A percentile compares a stretch with the other conserved stretches of the same genome.
These are phyloP conservation scores for Podospora tetraspora DNA, from an alignment of 495 filamentous ascomycete genomes.

Conservation along the genomic window DNA sequence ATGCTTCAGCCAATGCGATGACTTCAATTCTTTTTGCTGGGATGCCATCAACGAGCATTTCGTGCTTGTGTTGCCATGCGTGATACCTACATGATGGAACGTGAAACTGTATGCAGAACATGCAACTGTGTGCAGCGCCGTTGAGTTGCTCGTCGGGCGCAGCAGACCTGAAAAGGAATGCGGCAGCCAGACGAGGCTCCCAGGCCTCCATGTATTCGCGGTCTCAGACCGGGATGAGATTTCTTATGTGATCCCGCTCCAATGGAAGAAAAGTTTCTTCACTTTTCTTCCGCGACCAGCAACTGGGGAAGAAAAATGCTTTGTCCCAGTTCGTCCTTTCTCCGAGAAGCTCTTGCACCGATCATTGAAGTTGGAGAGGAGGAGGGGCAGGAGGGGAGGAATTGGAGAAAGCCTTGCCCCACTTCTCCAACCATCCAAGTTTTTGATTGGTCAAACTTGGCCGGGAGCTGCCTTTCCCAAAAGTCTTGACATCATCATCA, in stretches of 20 bases:
- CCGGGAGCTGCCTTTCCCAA: background rate
- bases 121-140: too few species aligned
- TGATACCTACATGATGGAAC: background rate
- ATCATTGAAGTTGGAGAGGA: background rate
- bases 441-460: background rate
- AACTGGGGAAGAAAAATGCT: background rate
- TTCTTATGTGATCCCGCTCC: too few species aligned
- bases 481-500: background rate
- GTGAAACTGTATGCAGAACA: too few species aligned
- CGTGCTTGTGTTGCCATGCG: background rate
- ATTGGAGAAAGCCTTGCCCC: background rate
- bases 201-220: too few species aligned
- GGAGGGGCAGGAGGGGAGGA: background rate
- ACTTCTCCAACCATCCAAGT: background rate
- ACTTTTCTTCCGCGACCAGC: too few species aligned
- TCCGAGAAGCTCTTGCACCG: background rate
- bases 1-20: background rate
- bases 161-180: background rate
- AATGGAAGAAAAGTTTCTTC: background rate
- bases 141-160: too few species aligned
- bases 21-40: background rate
- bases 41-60: too few species aligned
- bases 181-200: too few species aligned
- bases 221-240: too few species aligned
- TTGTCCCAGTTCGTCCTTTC: background rate